Evolutionary conservation across 495 filamentous ascomycete species (phyloP).

Genomic region (Monascus purpureus): DNA sequence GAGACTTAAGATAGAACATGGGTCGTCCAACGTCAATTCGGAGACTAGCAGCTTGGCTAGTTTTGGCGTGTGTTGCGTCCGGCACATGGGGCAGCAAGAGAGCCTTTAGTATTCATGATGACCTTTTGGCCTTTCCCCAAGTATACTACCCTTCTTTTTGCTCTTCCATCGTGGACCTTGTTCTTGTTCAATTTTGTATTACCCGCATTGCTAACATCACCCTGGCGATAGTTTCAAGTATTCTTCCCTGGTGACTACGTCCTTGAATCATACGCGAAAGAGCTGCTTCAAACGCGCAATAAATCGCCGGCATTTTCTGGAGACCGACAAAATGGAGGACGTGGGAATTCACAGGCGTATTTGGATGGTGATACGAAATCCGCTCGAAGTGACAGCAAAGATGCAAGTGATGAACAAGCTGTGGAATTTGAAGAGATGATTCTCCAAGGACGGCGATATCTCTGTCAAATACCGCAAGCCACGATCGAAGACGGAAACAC

Average conservation of each 20-base stretch:
- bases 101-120: conserved; percentile 74
- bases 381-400: neutral
- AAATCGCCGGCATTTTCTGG: conserved; percentile 4
- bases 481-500: conserved; percentile 23
- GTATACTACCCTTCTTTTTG: conserved; percentile 26
- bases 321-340: conserved; percentile 3
- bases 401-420: neutral
- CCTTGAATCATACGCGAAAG: conserved; percentile 52
- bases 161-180: neutral
- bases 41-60: conserved; percentile 14
- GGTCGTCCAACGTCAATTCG: conserved; percentile 7
- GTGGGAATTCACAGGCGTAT: conserved; percentile 16
- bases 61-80: conserved; percentile 21
- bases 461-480: conserved; percentile 75
- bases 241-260: conserved; percentile 63
- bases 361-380: conserved; percentile 6
- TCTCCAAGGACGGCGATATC: conserved; percentile 53
- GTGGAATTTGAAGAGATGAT: conserved; percentile 43
- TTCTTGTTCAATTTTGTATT: neutral
- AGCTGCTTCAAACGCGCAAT: conserved; percentile 27
- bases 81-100: conserved; percentile 37
- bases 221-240: conserved; percentile 57
- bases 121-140: conserved; percentile 84
- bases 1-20: no score
- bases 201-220: conserved; percentile 3